phyloP scores from a whole-genome alignment of 305 asterid genomes.

The Fraxinus greggii region DNA sequence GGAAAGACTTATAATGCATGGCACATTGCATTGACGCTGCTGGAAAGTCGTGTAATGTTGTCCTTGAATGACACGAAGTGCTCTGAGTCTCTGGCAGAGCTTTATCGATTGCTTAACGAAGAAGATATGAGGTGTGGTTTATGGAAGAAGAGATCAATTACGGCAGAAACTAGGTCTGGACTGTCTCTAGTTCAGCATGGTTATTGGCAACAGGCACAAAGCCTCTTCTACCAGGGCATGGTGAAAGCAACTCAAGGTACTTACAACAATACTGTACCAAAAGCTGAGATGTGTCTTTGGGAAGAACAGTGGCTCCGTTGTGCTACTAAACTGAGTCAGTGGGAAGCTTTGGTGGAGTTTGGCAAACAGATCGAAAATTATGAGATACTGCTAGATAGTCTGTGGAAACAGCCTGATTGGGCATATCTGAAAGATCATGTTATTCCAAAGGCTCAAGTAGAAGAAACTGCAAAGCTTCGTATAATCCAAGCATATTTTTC shows the following conservation, averaged over 20 bases:
- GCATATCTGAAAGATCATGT: conserved; percentile 83
- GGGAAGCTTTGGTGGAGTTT: conserved; percentile 95
- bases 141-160: conserved; percentile 93
- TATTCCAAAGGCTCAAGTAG: conserved; percentile 96
- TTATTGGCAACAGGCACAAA: conserved; percentile 95
- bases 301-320: conserved; percentile 99
- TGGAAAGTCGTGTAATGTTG: conserved; percentile 97
- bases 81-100: conserved; percentile 98
- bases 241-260: conserved; percentile 99
- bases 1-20: conserved; percentile 99
- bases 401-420: conserved; percentile 99
- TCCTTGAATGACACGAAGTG: conserved; percentile 90
- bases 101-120: conserved; percentile 93
- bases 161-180: conserved; percentile 95
- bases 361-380: conserved; percentile 93
- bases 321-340: conserved; percentile 96
- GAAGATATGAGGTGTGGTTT: conserved; percentile 99
- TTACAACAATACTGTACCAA: conserved; percentile 91
- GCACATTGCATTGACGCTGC: conserved; percentile 88
- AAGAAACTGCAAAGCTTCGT: conserved; percentile 97
- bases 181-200: conserved; percentile 99
- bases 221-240: conserved; percentile 98
- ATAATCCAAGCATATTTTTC: conserved; percentile 94
- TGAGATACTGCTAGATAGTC: conserved; percentile 90
- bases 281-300: conserved; percentile 99